Base-by-base conservation (phyloP, 148 eudicot species). In the Polygonum aviculare region DNA sequence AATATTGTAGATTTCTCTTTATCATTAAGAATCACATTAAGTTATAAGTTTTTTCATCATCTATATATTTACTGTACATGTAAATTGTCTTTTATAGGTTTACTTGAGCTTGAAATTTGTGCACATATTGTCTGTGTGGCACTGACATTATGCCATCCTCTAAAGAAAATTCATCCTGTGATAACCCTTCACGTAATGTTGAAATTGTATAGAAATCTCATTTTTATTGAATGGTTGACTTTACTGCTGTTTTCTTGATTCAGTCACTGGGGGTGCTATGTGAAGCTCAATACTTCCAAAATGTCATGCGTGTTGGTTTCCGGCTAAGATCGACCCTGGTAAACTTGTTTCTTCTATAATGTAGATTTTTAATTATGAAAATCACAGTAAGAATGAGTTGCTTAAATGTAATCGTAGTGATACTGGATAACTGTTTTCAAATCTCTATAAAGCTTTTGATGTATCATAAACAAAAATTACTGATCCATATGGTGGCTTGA, bases 271-370 rank as follows among this genome's bases (percentile, higher is more conserved):
- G 98, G 15, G 97, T 95, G 79, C 76, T 95, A 54, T 83, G 81
- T 85, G 98, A 95, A 84, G 98, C 94, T 81, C 97, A 95, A 75
- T 95, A 95, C 82, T 95, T 95, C 76, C 97, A 95, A 74, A 95
- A 95, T 79, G 98, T 92, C 78, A 95, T 95, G 93, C 97, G 98
- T 72, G 98, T 95, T 84, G 97, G 98, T 62, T 95, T 74, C 79
- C 89, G 98, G 8, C 87, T 95, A 55, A 82, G 96, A 75, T 87
- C 98, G 78, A 92, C 98, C 47, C 73, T 85, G 87, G 87, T 85
- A 85, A 67, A 67, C n/a, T 7, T 26, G 12, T 31, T 31, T 7
- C 69, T 60, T 2, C 45, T 5, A 67, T 35, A 9, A 3, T 26
- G 9, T 65, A 31, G 3, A 12, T 16, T 36, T 19, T 12, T 33